phyloP scores from a whole-genome alignment of 768 basidiomycete species.

The Termitomyces sp. region DNA sequence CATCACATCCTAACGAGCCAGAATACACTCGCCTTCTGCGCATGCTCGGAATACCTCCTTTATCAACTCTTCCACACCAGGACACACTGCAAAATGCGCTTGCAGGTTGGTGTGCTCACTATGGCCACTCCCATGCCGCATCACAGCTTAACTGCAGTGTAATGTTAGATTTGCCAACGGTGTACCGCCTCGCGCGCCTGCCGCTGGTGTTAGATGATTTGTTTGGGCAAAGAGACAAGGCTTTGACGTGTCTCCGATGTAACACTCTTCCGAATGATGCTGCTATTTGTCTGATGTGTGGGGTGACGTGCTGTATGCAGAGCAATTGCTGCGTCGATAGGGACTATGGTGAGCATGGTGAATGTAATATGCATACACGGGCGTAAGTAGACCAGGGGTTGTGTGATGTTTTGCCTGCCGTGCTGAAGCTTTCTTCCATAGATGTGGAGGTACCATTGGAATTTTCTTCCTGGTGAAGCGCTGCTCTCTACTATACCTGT shows the following conservation, averaged over 20 bases:
- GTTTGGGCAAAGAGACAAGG: conserved; percentile 69
- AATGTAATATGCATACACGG: conserved; percentile 94
- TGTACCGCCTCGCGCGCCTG: conserved; percentile 79
- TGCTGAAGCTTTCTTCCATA: conserved; percentile 22
- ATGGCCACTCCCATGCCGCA: conserved; percentile 73
- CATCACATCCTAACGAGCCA: conserved; percentile 30
- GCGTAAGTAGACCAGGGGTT: conserved; percentile 54
- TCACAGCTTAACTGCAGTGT: conserved; percentile 78
- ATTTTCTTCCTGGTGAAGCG: conserved; percentile 90
- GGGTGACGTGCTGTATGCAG: conserved; percentile 81
- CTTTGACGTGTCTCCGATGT: conserved; percentile 72
- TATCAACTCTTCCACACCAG: conserved; percentile 74
- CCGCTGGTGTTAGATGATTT: conserved; percentile 81
- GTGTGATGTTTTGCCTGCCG: not conserved
- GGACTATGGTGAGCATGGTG: conserved; percentile 64
- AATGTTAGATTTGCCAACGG: conserved; percentile 72
- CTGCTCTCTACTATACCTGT: conserved; percentile 85
- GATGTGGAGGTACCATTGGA: conserved; percentile 87
- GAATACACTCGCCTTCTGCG: conserved; percentile 79
- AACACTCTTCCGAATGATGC: conserved; percentile 76
- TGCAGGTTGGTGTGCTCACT: conserved; percentile 87
- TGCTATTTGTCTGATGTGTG: conserved; percentile 90
- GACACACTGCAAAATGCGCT: conserved; percentile 87
- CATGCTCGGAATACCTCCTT: conserved; percentile 72
- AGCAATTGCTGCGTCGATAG: conserved; percentile 85